A percentile compares a stretch with the other conserved stretches of the same genome.
phyloP scores from a whole-genome alignment of 2,329 filamentous ascomycete genomes.

The Didymella pinodella region DNA sequence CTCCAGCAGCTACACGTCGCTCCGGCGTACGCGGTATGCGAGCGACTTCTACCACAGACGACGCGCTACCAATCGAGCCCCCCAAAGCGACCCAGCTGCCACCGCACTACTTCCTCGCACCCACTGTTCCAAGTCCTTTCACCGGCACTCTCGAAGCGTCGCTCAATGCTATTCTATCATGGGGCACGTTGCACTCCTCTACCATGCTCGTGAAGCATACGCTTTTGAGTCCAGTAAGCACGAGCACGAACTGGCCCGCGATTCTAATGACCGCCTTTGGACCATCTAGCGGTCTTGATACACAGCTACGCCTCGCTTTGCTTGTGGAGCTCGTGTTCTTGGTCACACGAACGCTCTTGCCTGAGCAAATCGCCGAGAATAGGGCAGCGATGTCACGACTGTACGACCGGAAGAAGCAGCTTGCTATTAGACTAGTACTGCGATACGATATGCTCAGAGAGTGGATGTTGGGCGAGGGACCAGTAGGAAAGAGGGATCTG shows the following conservation, averaged over 20 bases:
- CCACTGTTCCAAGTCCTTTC: conserved; percentile 36
- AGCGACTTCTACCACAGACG: not conserved
- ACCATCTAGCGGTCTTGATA: not conserved
- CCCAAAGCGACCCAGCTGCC: conserved; percentile 11
- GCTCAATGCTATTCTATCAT: conserved; percentile 34
- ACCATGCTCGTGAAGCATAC: conserved; percentile 11
- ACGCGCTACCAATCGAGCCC: not conserved
- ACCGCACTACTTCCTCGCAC: conserved; percentile 28
- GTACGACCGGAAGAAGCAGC: conserved; percentile 32
- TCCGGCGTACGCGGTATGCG: conserved; percentile 3
- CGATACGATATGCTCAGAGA: conserved; percentile 41
- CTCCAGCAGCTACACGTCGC: not conserved
- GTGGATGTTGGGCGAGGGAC: conserved; percentile 28
- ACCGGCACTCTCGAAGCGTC: conserved; percentile 31
- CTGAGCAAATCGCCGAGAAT: conserved; percentile 39
- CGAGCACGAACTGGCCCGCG: conserved; percentile 24
- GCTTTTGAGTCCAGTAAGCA: conserved; percentile 16
- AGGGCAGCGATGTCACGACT: conserved; percentile 27
- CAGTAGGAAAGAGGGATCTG: conserved; percentile 17
- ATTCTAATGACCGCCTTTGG: conserved; percentile 17
- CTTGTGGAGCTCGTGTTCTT: conserved; percentile 35
- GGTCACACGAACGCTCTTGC: conserved; percentile 35
- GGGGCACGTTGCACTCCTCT: conserved; percentile 1
- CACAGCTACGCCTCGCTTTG: conserved; percentile 1
- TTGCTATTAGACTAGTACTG: conserved; percentile 29